Evolutionary conservation across 768 basidiomycete species (phyloP), one percentile per base, ranked within the genome.

Genomic region (Suillus subluteus): DNA sequence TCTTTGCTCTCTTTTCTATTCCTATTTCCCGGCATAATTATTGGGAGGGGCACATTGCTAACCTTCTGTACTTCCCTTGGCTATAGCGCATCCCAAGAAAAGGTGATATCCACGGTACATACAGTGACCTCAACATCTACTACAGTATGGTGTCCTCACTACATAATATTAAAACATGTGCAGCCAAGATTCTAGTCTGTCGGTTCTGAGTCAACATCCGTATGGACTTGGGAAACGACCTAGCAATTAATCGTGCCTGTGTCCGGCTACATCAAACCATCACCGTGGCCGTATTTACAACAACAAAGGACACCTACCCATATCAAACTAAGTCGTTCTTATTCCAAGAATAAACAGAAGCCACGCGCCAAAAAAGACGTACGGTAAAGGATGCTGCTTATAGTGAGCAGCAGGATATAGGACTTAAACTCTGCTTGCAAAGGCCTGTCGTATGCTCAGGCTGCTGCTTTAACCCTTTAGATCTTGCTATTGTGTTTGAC

Each of bases 381-480:
- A n/a, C n/a, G n/a, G n/a, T n/a, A n/a, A n/a, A n/a, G n/a, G n/a
- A n/a, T n/a, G n/a, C n/a, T n/a, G n/a, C n/a, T n/a, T n/a, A n/a
- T n/a, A n/a, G n/a, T n/a, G n/a, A n/a, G n/a, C n/a, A n/a, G n/a
- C n/a, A n/a, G n/a, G n/a, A n/a, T n/a, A n/a, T n/a, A n/a, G n/a
- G n/a, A n/a, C n/a, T n/a, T n/a, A n/a, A n/a, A n/a, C n/a, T n/a
- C n/a, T n/a, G n/a, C n/a, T 54, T 76, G 77, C 75, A 73, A 70
- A 70, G 74, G 73, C 65, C 71, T 76, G 65, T 78, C 76, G 13
- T 77, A 77, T 55, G 76, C 76, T 12, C 74, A 77, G 58, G 76
- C 67, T 2, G 74, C 62, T 58, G 68, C 61, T 40, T 69, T 70
- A 43, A 70, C 73, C 30, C 71, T 75, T 68, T 76, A 67, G 48